Evolutionary conservation across 2,329 filamentous ascomycete genomes (phyloP), one percentile per base, ranked within the genome.

Genomic region (Hypocrella siamensis): DNA sequence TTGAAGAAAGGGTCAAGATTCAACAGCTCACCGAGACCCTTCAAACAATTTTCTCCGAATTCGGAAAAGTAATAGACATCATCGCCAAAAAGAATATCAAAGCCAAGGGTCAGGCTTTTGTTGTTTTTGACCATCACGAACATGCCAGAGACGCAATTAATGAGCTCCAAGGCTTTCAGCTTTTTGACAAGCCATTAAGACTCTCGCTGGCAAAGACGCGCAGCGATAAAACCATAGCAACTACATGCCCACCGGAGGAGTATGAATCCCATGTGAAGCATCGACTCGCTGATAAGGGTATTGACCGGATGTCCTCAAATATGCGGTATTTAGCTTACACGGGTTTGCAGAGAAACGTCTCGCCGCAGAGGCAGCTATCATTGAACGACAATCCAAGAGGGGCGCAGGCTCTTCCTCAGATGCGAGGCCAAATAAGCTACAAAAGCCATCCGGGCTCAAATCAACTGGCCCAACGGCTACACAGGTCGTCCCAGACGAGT

Each of bases 61-160:
- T 90, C 56, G 90, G 90, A 40, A 76, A 65, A 35, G 73, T 93
- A 38, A 59, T 93, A 44, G 85, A 93, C 40, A 72, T 93, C 31
- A 70, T 93, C 37, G 82, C 82, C 28, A 93, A 93, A 62, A 83
- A 73, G 40, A 94, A 92, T 53, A 57, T 96, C 19, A 86, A 82
- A 52, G 82, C 84, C 27, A 94, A 92, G 53, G 90, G 90, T 10
- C 90, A 98, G 58, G 90, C 90, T 1, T 98, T 98, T 51, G 61
- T 98, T 31, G 85, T 96, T 28, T 96, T 85, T 52, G 84, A 92
- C 45, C 70, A 65, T 38, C 62, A 78, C n/a, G 79, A 85, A 34
- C 72, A 76, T n/a, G 86, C 86, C 4, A 63, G 70, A 32, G 69
- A 74, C 40, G 88, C 90, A 14, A 79, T 94, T 39, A 82, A 93